A percentile compares a stretch with the other conserved stretches of the same genome.
Conservation (phyloP, 2,329 filamentous ascomycete genomes). For the Pseudocercospora fuligena region DNA sequence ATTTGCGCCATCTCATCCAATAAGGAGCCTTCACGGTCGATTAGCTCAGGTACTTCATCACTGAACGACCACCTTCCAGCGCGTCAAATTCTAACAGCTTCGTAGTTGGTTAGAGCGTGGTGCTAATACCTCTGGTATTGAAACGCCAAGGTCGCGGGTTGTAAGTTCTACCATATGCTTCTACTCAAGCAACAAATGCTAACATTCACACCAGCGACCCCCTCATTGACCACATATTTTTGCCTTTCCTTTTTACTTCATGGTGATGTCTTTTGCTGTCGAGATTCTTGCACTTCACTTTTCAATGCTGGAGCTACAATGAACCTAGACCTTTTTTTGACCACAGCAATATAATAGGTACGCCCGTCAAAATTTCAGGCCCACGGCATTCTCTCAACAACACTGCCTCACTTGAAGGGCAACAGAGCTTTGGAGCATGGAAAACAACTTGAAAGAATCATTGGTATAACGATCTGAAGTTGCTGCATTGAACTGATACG, state of each 20-base stretch:
- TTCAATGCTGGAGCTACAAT: no score
- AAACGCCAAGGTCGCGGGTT: conserved; percentile 9
- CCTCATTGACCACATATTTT: conserved; percentile 6
- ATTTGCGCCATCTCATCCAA: not conserved
- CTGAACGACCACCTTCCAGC: not conserved
- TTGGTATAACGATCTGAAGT: no score
- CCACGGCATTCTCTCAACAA: no score
- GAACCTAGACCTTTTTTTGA: no score
- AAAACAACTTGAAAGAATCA: no score
- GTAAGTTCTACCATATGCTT: not conserved
- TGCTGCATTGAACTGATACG: no score
- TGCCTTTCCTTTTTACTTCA: not conserved
- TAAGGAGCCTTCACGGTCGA: not conserved
- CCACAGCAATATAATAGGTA: no score
- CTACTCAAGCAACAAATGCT: not conserved
- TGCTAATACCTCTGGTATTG: conserved; percentile 1
- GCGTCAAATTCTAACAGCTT: no score
- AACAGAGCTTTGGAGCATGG: no score
- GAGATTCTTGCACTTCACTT: no score
- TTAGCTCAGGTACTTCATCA: not conserved
- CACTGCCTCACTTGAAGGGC: no score
- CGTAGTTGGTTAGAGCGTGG: conserved; percentile 8
- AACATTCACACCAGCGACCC: not conserved
- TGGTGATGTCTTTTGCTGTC: not conserved
- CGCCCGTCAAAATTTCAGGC: no score